Base-by-base conservation (phyloP, 257 asterid species). In the Misopates orontium region DNA sequence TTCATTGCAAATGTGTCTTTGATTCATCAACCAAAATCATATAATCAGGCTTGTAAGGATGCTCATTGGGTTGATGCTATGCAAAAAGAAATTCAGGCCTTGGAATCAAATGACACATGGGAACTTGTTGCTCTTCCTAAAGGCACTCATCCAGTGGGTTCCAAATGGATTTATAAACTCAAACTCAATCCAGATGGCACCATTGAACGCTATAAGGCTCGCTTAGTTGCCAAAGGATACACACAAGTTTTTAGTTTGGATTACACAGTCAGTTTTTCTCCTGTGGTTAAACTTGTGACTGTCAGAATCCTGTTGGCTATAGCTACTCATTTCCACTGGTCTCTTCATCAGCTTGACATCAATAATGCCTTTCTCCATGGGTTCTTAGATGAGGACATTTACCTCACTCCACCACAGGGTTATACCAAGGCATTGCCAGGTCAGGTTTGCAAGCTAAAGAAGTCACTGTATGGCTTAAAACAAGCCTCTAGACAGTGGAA, bases 341-440 rank as follows among this genome's bases (percentile, higher is more conserved):
- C 0, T 24, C 0, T 63, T 1, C 56, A 44, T 0, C 58, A 63
- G 15, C 1, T 63, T 0, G 69, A 63, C 8, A 16, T 56, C 6
- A 69, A 60, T n/a, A 69, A 69, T 32, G 62, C 68, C 0, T 69
- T 69, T 1, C 8, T 69, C 0, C 52, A 69, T 50, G 62, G 74
- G 0, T n/a, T 28, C 2, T 3, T 69, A 1, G 25, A 59, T 47
- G 68, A 69, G 6, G 62, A 69, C 0, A 17, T 68, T 0, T 69
- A 24, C 24, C 18, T 60, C 40, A 20, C 2, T 0, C 54, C 60
- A 0, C 73, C 68, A 0, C 12, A 40, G n/a, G 69, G 15, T 0
- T 64, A 56, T 10, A 20, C 0, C 7, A 44, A 5, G 50, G 47
- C 36, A 2, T 28, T n/a, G n/a, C n/a, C n/a, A 28, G 3, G 4